phyloP scores from a whole-genome alignment of 2,329 filamentous ascomycete genomes.

The Trichoderma pleuroti region DNA sequence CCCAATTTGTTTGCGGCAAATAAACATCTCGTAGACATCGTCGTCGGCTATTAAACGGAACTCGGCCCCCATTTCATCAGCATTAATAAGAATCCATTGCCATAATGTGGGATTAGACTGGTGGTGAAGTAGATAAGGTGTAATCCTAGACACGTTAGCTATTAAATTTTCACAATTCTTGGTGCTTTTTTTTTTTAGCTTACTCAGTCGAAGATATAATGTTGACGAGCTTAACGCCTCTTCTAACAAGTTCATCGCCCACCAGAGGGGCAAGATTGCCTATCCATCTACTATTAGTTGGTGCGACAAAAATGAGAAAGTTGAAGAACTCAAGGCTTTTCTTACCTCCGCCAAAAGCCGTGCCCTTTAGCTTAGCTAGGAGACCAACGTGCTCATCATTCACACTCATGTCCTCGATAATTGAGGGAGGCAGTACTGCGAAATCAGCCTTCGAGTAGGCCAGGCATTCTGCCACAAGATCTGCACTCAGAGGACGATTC shows the following conservation, averaged over 20 bases:
- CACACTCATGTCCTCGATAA: constrained; percentile 43
- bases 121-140: constrained; percentile 34
- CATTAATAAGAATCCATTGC: constrained; percentile 43
- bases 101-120: constrained; percentile 36
- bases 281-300: constrained; percentile 7
- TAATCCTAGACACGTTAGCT: constrained; percentile 28
- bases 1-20: constrained; percentile 36
- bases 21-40: constrained; percentile 31
- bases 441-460: constrained; percentile 28
- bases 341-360: constrained; percentile 38
- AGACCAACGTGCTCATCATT: constrained; percentile 28
- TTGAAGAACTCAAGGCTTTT: constrained; percentile 1
- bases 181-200: constrained; percentile 18
- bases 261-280: constrained; percentile 37
- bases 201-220: constrained; percentile 44
- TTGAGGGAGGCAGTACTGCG: constrained; percentile 35
- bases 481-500: constrained; percentile 35
- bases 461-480: constrained; percentile 33
- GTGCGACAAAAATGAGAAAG: no score
- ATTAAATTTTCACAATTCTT: not conserved
- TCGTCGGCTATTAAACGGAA: constrained; percentile 31
- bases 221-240: constrained; percentile 36
- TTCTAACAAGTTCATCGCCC: constrained; percentile 37
- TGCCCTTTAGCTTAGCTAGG: constrained; percentile 33
- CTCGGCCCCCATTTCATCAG: constrained; percentile 39